Conservation (phyloP, 1,284 basidiomycete species). For the Pascua guehoae region DNA sequence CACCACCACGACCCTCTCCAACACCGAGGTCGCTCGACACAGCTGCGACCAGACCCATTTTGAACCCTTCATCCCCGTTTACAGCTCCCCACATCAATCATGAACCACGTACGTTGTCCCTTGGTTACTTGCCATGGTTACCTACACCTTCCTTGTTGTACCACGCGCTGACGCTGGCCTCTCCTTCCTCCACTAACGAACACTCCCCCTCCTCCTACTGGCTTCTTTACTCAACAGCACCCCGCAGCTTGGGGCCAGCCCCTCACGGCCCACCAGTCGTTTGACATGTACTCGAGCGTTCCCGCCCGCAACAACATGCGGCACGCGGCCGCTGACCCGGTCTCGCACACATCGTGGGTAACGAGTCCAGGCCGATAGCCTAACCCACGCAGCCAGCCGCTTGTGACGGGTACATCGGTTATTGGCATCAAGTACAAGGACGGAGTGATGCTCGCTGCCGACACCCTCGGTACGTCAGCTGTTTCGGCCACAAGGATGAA, state of each 20-base stretch:
- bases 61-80: not conserved
- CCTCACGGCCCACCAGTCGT: slow-evolving; percentile 35
- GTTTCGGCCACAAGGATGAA: not conserved
- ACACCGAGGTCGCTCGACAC: too few relatives aligned
- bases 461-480: slow-evolving; percentile 73
- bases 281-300: slow-evolving; percentile 42
- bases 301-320: slow-evolving; percentile 17
- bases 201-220: not conserved
- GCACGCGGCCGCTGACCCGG: slow-evolving; percentile 14
- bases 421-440: slow-evolving; percentile 92
- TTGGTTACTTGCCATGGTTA: not conserved
- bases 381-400: slow-evolving; percentile 65
- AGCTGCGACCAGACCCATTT: too few relatives aligned
- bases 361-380: not conserved
- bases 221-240: slow-evolving; percentile 27
- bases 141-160: not conserved
- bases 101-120: slow-evolving; percentile 28
- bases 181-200: not conserved
- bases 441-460: slow-evolving; percentile 98
- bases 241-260: slow-evolving; percentile 47
- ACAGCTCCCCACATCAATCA: slow-evolving; percentile 2
- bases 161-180: not conserved
- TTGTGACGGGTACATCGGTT: slow-evolving; percentile 95
- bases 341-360: slow-evolving; percentile 28
- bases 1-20: not conserved